A percentile compares a stretch with the other conserved stretches of the same genome.
Evolutionary conservation across 257 asterid species (phyloP).

Genomic region (Vinca minor): DNA sequence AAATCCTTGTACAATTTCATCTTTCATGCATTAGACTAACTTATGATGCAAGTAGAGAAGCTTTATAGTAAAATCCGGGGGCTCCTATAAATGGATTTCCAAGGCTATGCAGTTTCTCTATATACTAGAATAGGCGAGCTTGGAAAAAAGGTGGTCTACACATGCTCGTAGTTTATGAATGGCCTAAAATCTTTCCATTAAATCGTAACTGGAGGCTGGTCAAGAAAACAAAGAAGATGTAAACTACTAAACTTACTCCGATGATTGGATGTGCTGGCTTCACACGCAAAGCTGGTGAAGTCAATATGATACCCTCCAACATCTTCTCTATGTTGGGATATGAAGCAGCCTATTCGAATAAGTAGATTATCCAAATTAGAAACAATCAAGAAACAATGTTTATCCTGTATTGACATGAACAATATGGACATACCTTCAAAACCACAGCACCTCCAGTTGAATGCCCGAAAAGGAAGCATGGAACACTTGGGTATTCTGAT

Average conservation of each 20-base stretch:
- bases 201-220: background rate
- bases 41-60: no score
- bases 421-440: slow-evolving; percentile 53
- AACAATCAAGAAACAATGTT: background rate
- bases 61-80: background rate
- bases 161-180: background rate
- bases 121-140: background rate
- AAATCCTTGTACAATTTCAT: slow-evolving; percentile 1
- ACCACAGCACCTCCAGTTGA: slow-evolving; percentile 99
- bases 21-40: no score
- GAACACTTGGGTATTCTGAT: slow-evolving; percentile 63
- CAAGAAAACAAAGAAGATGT: background rate
- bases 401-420: background rate
- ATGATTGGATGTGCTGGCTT: slow-evolving; percentile 96
- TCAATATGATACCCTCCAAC: slow-evolving; percentile 87
- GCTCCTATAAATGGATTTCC: background rate
- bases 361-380: slow-evolving; percentile 6
- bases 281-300: slow-evolving; percentile 98
- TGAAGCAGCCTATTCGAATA: slow-evolving; percentile 62
- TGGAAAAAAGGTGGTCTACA: no score
- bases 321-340: slow-evolving; percentile 62
- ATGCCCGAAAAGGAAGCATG: slow-evolving; percentile 95
- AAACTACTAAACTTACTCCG: slow-evolving; percentile 48
- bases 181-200: background rate
- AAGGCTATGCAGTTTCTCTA: background rate